phyloP scores from a whole-genome alignment of 2,329 filamentous ascomycete species.

The Aphanocladium album region DNA sequence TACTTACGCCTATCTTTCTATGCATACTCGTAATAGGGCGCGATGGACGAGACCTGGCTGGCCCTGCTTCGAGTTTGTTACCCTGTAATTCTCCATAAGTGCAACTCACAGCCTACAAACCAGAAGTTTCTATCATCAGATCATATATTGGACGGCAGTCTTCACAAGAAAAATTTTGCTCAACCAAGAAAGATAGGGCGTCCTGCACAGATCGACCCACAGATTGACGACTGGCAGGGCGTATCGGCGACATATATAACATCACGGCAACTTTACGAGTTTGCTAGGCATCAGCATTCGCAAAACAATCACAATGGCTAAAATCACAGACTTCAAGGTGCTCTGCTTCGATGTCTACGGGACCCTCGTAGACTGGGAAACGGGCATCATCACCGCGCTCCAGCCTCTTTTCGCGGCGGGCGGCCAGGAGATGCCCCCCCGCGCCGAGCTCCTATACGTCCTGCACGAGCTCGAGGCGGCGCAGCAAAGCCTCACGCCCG shows the following conservation, averaged over 20 bases:
- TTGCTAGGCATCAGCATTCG: not conserved
- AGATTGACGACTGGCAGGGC: not conserved
- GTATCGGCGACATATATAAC: no score
- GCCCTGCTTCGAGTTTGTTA: no score
- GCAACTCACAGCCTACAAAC: no score
- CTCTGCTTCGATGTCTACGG: slow-evolving; percentile 78
- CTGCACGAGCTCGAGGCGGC: slow-evolving; percentile 39
- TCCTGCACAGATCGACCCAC: no score
- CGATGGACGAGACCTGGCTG: no score
- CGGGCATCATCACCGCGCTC: slow-evolving; percentile 54
- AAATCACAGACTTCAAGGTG: slow-evolving; percentile 25
- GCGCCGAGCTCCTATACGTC: slow-evolving; percentile 36
- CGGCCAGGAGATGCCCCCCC: slow-evolving; percentile 24
- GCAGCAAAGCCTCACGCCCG: slow-evolving; percentile 52
- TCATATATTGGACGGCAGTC: no score
- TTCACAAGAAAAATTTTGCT: no score
- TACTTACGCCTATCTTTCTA: no score
- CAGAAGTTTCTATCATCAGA: no score
- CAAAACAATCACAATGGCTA: not conserved
- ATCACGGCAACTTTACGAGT: not conserved
- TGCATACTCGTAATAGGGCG: no score
- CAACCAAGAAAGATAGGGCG: no score
- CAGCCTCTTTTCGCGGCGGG: slow-evolving; percentile 38
- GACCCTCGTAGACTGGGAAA: slow-evolving; percentile 75
- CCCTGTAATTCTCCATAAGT: no score